Evolutionary conservation across 140 eudicot species (phyloP).

Genomic region (Ambrosia hybrid): DNA sequence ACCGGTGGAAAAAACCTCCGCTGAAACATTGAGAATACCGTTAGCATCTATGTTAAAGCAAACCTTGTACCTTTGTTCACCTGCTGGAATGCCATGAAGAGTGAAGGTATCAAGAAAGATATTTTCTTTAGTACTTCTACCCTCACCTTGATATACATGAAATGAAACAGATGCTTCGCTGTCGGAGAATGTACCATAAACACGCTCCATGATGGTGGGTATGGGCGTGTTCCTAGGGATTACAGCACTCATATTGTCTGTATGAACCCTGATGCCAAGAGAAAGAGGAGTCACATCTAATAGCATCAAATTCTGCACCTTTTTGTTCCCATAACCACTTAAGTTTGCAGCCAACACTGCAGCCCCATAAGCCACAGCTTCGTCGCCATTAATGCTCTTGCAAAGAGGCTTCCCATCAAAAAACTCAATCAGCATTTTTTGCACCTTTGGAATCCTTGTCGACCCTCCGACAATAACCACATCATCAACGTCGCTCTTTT

Average conservation of each 20-base stretch:
- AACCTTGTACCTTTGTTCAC: background rate
- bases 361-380: constrained; percentile 34
- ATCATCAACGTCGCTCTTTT: constrained; percentile 22
- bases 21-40: constrained; percentile 23
- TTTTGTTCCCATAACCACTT: constrained; percentile 7
- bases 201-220: constrained; percentile 5
- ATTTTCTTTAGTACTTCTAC: background rate
- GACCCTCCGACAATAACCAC: constrained; percentile 28
- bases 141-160: constrained; percentile 25
- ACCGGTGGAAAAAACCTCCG: constrained; percentile 19
- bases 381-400: constrained; percentile 27
- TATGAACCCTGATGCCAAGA: background rate
- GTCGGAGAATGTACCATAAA: background rate
- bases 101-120: constrained; percentile 11
- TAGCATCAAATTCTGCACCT: constrained; percentile 7
- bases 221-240: constrained; percentile 28
- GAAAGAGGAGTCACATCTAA: constrained; percentile 28
- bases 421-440: constrained; percentile 26
- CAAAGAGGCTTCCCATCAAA: constrained; percentile 29
- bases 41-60: constrained; percentile 29
- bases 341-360: constrained; percentile 27
- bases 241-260: background rate
- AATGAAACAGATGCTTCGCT: background rate
- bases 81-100: constrained; percentile 20
- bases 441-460: constrained; percentile 29